phyloP scores from a whole-genome alignment of 371 early-diverging fungal genomes.

The Mucor circinelloides region DNA sequence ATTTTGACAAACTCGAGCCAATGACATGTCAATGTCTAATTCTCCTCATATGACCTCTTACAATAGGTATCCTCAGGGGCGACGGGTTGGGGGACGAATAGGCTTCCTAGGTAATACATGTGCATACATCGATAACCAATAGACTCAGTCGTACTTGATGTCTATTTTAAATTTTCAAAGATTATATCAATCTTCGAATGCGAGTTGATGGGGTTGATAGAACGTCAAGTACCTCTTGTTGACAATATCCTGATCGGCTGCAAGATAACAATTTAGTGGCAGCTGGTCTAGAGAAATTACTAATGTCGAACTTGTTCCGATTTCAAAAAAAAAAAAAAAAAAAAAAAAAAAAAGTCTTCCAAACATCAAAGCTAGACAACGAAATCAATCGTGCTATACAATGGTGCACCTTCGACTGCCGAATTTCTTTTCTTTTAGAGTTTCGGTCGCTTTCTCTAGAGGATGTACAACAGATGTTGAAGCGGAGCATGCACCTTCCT shows the following conservation, averaged over 20 bases:
- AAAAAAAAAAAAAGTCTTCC: too few relatives aligned
- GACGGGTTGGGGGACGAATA: not conserved
- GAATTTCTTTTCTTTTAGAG: not conserved
- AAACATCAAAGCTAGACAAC: too few relatives aligned
- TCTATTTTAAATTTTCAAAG: not conserved
- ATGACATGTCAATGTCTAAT: not conserved
- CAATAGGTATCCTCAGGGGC: not conserved
- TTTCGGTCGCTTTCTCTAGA: not conserved
- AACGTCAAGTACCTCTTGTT: not conserved
- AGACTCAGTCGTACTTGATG: not conserved
- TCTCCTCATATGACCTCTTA: not conserved
- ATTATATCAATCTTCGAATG: not conserved
- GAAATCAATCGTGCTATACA: not conserved
- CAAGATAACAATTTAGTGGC: not conserved
- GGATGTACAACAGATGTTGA: not conserved
- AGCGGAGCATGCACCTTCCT: not conserved
- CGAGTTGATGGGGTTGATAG: not conserved
- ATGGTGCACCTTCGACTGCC: not conserved
- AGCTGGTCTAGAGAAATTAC: not conserved
- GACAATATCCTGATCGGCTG: not conserved
- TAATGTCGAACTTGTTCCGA: too few relatives aligned
- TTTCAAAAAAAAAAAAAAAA: not conserved
- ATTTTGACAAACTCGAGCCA: not conserved
- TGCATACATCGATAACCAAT: not conserved
- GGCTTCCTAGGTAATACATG: not conserved